Evolutionary conservation across 23 red algal species (phyloP).

Genomic region (Gracilariopsis chorda): DNA sequence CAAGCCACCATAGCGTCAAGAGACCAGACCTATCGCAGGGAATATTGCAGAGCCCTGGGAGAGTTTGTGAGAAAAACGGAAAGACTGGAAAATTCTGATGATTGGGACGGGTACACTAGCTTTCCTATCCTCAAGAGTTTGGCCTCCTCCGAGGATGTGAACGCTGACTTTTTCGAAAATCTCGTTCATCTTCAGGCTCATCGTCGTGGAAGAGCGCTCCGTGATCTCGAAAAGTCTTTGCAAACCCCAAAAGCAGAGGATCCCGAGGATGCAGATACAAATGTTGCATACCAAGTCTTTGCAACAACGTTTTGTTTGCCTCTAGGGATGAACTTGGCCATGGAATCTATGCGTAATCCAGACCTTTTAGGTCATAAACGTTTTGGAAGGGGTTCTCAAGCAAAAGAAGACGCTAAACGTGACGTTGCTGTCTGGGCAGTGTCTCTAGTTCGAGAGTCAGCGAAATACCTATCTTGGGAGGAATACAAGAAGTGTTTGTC

Average conservation of each 20-base stretch:
- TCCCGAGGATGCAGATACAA: background rate
- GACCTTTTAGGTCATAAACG: background rate
- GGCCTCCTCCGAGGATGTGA: background rate
- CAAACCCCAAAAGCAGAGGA: background rate
- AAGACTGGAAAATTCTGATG: background rate
- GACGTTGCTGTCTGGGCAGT: conserved; percentile 51
- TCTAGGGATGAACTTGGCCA: conserved; percentile 16
- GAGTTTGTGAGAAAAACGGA: conserved; percentile 1
- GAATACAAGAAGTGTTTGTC: conserved; percentile 22
- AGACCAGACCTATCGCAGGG: background rate
- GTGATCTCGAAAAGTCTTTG: conserved; percentile 15
- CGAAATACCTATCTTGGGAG: background rate
- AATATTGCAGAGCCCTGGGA: conserved; percentile 16
- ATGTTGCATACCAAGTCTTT: background rate
- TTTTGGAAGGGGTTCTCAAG: background rate
- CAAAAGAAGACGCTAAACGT: conserved; percentile 8
- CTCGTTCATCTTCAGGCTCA: conserved; percentile 70
- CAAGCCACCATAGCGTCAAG: background rate
- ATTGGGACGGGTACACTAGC: background rate
- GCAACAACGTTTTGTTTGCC: conserved; percentile 34
- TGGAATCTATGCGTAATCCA: background rate
- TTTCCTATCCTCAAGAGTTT: conserved; percentile 20
- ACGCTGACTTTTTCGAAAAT: conserved; percentile 74
- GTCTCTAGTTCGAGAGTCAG: conserved; percentile 4
- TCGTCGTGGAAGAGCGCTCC: conserved; percentile 53